These are phyloP conservation scores for Liquidambar formosana DNA, from an alignment of 164 flowering plant genomes.

Conservation along the genomic window DNA sequence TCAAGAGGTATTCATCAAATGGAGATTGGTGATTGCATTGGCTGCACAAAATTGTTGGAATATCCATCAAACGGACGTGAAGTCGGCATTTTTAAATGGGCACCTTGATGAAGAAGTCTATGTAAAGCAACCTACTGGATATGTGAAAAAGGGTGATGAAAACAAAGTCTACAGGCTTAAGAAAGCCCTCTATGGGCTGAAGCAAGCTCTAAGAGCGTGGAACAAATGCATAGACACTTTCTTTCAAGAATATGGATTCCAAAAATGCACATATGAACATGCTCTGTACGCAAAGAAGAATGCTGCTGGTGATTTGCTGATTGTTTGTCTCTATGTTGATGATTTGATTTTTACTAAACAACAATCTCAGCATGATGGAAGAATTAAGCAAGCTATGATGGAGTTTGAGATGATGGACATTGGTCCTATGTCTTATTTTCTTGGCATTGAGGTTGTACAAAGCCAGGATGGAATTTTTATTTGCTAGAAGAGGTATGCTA, in stretches of 20 bases:
- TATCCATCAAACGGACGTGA: neutral
- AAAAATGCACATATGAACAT: constrained; percentile 10
- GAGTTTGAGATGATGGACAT: constrained; percentile 26
- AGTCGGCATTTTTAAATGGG: neutral
- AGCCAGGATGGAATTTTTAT: constrained; percentile 11
- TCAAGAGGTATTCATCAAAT: neutral
- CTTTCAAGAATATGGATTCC: too few relatives aligned
- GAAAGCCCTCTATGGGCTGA: neutral
- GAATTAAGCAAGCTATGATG: constrained; percentile 14
- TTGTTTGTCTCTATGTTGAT: too few relatives aligned
- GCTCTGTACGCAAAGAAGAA: too few relatives aligned
- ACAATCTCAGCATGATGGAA: neutral
- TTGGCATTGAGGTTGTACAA: constrained; percentile 20
- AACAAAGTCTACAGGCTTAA: neutral
- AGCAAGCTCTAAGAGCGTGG: constrained; percentile 13
- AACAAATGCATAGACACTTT: constrained; percentile 9
- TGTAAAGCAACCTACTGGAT: neutral
- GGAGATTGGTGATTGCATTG: neutral
- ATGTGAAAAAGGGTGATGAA: neutral
- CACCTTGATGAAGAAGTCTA: neutral
- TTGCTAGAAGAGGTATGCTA: constrained; percentile 12
- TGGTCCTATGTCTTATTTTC: constrained; percentile 19
- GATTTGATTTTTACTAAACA: too few relatives aligned
- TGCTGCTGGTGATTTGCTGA: too few relatives aligned
- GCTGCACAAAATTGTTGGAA: neutral